Conservation (phyloP, 306 rosid species). For the Gastrolobium bilobum region DNA sequence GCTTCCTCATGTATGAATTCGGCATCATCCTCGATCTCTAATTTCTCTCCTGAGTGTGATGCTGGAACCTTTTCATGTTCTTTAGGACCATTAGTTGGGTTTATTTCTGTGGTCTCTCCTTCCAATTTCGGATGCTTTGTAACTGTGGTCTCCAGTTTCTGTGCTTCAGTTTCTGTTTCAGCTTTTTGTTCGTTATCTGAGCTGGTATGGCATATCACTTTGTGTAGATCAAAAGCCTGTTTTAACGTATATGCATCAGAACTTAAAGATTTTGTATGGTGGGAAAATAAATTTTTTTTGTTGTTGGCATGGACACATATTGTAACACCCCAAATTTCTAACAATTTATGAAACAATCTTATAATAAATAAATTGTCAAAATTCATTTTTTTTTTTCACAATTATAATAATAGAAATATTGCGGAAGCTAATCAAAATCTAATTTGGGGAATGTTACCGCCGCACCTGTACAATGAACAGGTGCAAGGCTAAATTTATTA, state of each 20-base stretch:
- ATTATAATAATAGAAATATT: too few relatives aligned
- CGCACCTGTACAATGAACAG: too few relatives aligned
- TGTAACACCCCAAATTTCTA: too few relatives aligned
- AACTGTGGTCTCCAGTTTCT: not conserved
- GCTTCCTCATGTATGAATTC: constrained; percentile 22
- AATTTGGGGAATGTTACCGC: too few relatives aligned
- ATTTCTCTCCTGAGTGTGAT: constrained; percentile 9
- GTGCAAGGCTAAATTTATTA: too few relatives aligned
- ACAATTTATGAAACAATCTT: too few relatives aligned
- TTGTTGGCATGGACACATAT: too few relatives aligned
- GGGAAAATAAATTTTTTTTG: not conserved
- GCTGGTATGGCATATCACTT: not conserved
- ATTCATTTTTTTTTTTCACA: too few relatives aligned
- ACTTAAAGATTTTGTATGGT: not conserved
- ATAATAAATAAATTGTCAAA: too few relatives aligned
- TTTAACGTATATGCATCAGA: not conserved
- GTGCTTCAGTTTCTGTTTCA: not conserved
- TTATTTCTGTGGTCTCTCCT: constrained; percentile 29
- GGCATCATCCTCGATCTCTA: constrained; percentile 12
- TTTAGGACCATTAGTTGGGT: constrained; percentile 26
- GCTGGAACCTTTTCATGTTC: constrained; percentile 21
- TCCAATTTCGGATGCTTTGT: constrained; percentile 9
- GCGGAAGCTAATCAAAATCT: too few relatives aligned
- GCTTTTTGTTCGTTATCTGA: not conserved
- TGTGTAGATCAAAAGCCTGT: constrained; percentile 5